Base-by-base conservation (phyloP, 2,329 filamentous ascomycete species). In the Seiridium unicorne region DNA sequence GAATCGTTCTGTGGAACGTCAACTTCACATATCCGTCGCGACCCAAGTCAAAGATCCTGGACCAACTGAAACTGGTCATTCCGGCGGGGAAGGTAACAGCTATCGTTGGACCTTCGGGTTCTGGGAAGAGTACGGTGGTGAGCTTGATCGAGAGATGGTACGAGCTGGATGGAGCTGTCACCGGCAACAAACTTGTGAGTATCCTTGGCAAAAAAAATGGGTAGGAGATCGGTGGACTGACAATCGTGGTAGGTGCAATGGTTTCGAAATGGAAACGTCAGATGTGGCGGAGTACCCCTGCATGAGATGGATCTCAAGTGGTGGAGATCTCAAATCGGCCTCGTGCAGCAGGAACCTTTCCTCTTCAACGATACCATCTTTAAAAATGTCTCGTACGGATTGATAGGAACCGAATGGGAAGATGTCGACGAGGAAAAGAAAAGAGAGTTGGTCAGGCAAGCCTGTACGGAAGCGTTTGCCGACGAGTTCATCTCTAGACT, bases 71-170 rank as follows among this genome's bases (percentile, higher is more conserved):
- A 65, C 72, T 90, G 6, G 76, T 74, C 1, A 83, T 91, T 54
- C 79, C 83, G 48, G 80, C 84, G 18, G 87, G 88, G n/a, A 89
- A 90, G 67, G 83, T 86, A 1, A 91, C 88, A 1, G 90, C 90
- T 1, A 87, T 93, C 18, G 89, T 93, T 11, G 90, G 90, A 0
- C 84, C 88, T 1, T 90, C 87, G 3, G 90, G 90, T 0, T 87
- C 84, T 3, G 90, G 90, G 0, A 93, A 93, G 71, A 90, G 87
- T 57, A 93, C 90, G 0, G 85, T 92, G 13, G 84, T 92, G 0
- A 88, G 86, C 0, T 74, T 93, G 3, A 77, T 92, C 3, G 85
- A 92, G 69, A 78, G 89, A 34, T 92, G 89, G 88, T 92, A 92
- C 66, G 83, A 86, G 8, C 77, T 89, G 64, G 76, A 79, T 53